phyloP scores from a whole-genome alignment of 2,329 filamentous ascomycete genomes.

The Colletotrichum ledebouriae region DNA sequence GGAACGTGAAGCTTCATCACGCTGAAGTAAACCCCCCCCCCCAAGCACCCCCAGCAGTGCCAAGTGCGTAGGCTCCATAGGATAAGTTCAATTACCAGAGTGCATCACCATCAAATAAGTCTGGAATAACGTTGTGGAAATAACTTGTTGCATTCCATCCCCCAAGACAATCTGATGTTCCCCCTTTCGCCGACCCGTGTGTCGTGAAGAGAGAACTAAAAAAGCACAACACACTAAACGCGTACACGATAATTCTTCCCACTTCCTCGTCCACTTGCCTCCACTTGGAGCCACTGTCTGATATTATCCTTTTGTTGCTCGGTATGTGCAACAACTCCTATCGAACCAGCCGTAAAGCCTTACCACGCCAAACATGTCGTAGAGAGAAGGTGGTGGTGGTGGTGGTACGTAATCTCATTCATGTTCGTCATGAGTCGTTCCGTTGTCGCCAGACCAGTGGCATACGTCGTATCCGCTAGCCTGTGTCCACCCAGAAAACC shows the following conservation, averaged over 20 bases:
- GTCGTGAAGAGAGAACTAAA: constrained; percentile 41
- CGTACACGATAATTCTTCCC: constrained; percentile 39
- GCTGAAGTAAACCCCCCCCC: no score
- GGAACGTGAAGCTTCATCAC: no score
- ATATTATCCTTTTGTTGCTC: constrained; percentile 42
- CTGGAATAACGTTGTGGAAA: not conserved
- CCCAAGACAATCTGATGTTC: constrained; percentile 43
- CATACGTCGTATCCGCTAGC: constrained; percentile 25
- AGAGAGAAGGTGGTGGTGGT: constrained; percentile 25
- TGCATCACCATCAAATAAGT: no score
- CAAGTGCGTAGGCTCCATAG: no score
- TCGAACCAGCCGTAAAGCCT: constrained; percentile 32
- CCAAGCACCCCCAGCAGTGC: no score
- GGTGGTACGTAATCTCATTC: constrained; percentile 35
- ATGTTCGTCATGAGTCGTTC: constrained; percentile 42
- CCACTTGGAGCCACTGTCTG: constrained; percentile 27
- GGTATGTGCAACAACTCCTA: constrained; percentile 36
- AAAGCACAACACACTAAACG: constrained; percentile 42
- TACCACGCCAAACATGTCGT: constrained; percentile 33
- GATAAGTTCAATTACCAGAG: no score
- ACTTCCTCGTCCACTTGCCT: constrained; percentile 24
- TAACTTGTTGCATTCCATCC: constrained; percentile 28
- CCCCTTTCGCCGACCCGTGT: constrained; percentile 42
- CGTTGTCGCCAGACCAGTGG: constrained; percentile 39
- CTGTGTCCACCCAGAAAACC: constrained; percentile 40